Base-by-base conservation (phyloP, 495 filamentous ascomycete genomes). In the Jackrogersella multiformis region DNA sequence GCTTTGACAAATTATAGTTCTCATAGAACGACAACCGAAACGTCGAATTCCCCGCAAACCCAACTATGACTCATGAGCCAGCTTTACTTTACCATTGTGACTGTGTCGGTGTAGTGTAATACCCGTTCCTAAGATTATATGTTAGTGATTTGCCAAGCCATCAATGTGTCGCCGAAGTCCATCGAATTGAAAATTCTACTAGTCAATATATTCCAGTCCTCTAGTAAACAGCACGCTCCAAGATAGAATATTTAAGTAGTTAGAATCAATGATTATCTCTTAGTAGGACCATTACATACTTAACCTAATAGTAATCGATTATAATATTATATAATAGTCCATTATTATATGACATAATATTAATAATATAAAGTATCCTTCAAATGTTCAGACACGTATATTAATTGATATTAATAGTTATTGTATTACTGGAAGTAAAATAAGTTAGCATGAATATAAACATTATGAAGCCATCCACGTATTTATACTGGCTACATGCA, bases 11-110 rank as follows among this genome's bases (percentile, higher is more conserved):
- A 66, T 59, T 9, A 59, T n/a, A 4, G 53, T 38, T 39, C 46
- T 32, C 35, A 18, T 6, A 44, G 30, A 45, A 66, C 62, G 62
- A 66, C 16, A 59, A 34, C 55, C 62, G 62, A 66, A 21, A 39
- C 5, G 15, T 44, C 38, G 18, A 54, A 54, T 48, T 24, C 55
- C 48, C 62, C 54, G n/a, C 46, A 66, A 54, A 44, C 30, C 61
- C 61, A 64, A 52, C 23, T 38, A 16, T 51, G 24, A 38, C 26
- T 34, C 46, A 36, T n/a, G n/a, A n/a, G n/a, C n/a, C n/a, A n/a
- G n/a, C n/a, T n/a, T n/a, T n/a, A n/a, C n/a, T n/a, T n/a, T n/a
- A 32, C 28, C 9, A 45, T 44, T 18, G 45, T 53, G 46, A 18
- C 53, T 45, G 46, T 53, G 44, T 54, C 44, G 6, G 18, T 36